A percentile compares a stretch with the other conserved stretches of the same genome.
These are phyloP conservation scores for Stagonosporopsis chrysanthemi DNA, from an alignment of 2,329 filamentous ascomycete genomes.

Conservation along the genomic window DNA sequence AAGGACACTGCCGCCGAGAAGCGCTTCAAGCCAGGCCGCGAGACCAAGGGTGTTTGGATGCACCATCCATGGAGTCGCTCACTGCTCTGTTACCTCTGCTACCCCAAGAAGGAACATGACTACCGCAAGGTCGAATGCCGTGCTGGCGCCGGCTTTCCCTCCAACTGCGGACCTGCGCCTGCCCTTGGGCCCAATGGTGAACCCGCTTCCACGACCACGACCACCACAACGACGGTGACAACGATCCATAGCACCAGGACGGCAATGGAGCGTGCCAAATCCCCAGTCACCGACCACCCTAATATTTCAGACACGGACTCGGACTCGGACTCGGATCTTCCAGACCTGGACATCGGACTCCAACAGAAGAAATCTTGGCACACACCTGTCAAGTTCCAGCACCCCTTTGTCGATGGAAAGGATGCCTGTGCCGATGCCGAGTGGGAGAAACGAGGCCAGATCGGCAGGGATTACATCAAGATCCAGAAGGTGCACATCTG, in stretches of 20 bases:
- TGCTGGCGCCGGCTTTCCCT: conserved; percentile 10
- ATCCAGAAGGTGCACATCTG: conserved; percentile 20
- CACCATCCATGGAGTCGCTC: conserved; percentile 34
- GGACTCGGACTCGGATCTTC: neutral
- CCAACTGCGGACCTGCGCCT: conserved; percentile 17
- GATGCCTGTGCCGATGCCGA: conserved; percentile 29
- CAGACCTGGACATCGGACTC: neutral
- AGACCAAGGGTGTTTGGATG: conserved; percentile 33
- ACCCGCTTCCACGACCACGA: neutral
- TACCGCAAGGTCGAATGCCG: conserved; percentile 29
- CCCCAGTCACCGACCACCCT: neutral
- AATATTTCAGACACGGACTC: neutral
- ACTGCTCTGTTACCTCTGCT: conserved; percentile 38
- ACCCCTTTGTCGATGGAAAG: conserved; percentile 20
- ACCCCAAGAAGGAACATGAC: conserved; percentile 19
- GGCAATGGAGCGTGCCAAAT: neutral
- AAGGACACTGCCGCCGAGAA: neutral
- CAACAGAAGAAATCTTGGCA: conserved; percentile 29
- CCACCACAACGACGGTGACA: neutral
- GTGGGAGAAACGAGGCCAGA: conserved; percentile 33
- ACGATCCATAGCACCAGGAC: neutral
- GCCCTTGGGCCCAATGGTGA: neutral
- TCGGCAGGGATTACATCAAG: conserved; percentile 18
- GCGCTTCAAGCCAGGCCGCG: conserved; percentile 11
- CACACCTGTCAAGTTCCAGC: conserved; percentile 22